Conservation (phyloP, 306 rosid genomes). For the Inga laurina region DNA sequence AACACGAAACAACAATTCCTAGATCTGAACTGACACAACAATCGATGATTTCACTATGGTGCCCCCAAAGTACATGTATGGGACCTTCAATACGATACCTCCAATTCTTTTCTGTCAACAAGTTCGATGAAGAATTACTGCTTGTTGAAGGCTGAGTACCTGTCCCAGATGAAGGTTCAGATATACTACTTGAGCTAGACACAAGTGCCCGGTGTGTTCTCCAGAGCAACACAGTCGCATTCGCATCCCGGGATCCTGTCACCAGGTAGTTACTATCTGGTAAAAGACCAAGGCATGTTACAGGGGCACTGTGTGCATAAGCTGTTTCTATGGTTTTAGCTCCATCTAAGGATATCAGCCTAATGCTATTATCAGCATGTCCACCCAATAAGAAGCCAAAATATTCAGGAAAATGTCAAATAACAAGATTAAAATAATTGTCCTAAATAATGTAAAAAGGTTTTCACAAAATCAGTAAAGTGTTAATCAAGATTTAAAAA, state of each 20-base stretch:
- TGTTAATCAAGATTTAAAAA: neutral
- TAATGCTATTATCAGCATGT: conserved; percentile 85
- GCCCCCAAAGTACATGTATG: conserved; percentile 83
- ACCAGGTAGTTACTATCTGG: conserved; percentile 84
- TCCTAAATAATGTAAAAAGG: conserved; percentile 19
- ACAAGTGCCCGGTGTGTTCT: conserved; percentile 67
- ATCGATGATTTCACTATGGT: conserved; percentile 72
- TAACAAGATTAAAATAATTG: conserved; percentile 22
- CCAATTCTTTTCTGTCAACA: conserved; percentile 61
- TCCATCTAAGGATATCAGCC: conserved; percentile 83
- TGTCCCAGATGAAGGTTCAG: conserved; percentile 56
- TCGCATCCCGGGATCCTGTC: conserved; percentile 89
- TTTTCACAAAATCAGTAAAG: conserved; percentile 6
- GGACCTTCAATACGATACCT: conserved; percentile 89
- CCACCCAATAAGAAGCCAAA: conserved; percentile 67
- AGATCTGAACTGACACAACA: conserved; percentile 94
- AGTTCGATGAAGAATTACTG: conserved; percentile 51
- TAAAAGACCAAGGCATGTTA: conserved; percentile 86
- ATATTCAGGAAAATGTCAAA: conserved; percentile 31
- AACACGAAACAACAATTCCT: conserved; percentile 88
- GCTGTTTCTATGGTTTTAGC: conserved; percentile 95
- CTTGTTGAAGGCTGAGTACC: conserved; percentile 47
- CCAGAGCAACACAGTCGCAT: conserved; percentile 87
- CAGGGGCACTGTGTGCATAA: conserved; percentile 89
- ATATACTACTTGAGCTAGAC: conserved; percentile 54